A percentile compares a stretch with the other conserved stretches of the same genome.
These are phyloP conservation scores for Phytopythium boreale DNA, from an alignment of 352 stramenopile genomes.

Conservation along the genomic window DNA sequence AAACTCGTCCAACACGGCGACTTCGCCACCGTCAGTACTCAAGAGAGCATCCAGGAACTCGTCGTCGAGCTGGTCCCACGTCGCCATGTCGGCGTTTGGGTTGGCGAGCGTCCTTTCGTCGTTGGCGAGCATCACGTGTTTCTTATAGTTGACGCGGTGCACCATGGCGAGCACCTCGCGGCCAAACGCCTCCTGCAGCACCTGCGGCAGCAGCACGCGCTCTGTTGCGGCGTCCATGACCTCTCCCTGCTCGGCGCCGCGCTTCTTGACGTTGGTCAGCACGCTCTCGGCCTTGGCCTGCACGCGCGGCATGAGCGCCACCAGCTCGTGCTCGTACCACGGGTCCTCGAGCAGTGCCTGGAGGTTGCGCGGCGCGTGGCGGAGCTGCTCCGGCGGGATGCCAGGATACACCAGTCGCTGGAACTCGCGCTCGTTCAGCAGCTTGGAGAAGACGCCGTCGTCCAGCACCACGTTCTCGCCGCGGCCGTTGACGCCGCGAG, in stretches of 20 bases:
- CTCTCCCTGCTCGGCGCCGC: constrained; percentile 65
- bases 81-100: constrained; percentile 44
- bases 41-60: constrained; percentile 44
- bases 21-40: constrained; percentile 14
- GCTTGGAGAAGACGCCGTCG: constrained; percentile 75
- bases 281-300: constrained; percentile 74
- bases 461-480: constrained; percentile 64
- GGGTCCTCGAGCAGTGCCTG: constrained; percentile 71
- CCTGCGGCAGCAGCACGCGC: constrained; percentile 57
- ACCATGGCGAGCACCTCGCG: constrained; percentile 83
- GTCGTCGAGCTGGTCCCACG: constrained; percentile 60
- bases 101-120: constrained; percentile 60
- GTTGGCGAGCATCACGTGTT: constrained; percentile 73
- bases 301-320: constrained; percentile 81
- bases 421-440: constrained; percentile 70
- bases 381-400: constrained; percentile 63
- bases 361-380: constrained; percentile 65
- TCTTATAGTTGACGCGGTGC: constrained; percentile 77
- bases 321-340: constrained; percentile 76
- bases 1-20: constrained; percentile 65
- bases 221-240: constrained; percentile 78
- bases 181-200: constrained; percentile 83
- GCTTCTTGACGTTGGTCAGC: constrained; percentile 76
- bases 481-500: constrained; percentile 42
- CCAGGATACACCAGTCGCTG: constrained; percentile 78